These are phyloP conservation scores for Bretschneidera sinensis DNA, from an alignment of 345 rosid genomes.

Conservation along the genomic window DNA sequence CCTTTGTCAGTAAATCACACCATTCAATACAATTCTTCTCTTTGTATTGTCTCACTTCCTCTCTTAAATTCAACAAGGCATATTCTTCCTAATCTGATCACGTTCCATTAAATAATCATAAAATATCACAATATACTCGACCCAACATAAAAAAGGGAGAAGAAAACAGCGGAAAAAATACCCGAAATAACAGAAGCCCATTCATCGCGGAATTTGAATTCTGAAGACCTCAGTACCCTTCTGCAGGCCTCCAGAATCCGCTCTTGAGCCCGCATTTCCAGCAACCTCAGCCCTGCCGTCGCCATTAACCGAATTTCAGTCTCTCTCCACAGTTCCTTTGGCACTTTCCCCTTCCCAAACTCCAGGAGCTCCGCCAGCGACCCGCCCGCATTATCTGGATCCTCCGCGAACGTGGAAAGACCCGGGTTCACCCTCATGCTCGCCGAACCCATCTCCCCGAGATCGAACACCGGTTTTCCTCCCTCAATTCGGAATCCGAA, in stretches of 20 bases:
- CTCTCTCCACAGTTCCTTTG: conserved; percentile 47
- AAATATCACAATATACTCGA: background rate
- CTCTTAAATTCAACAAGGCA: too few relatives aligned
- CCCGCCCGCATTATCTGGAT: conserved; percentile 49
- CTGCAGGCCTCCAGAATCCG: conserved; percentile 54
- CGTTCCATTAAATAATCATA: background rate
- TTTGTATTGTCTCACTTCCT: too few relatives aligned
- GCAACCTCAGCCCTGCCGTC: conserved; percentile 86
- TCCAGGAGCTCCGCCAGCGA: conserved; percentile 59
- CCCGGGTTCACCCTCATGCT: conserved; percentile 78
- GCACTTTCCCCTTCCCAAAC: conserved; percentile 56
- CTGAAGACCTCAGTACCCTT: conserved; percentile 52
- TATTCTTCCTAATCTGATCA: background rate
- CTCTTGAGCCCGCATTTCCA: conserved; percentile 45
- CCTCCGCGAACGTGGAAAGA: conserved; percentile 55
- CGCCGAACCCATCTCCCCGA: conserved; percentile 32
- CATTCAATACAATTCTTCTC: too few relatives aligned
- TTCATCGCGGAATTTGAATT: conserved; percentile 57
- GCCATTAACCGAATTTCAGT: conserved; percentile 92
- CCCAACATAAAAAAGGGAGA: too few relatives aligned
- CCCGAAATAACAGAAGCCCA: conserved; percentile 89
- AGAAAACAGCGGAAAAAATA: conserved; percentile 11
- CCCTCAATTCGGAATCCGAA: conserved; percentile 33
- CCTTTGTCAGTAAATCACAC: too few relatives aligned
- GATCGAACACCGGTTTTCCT: conserved; percentile 43